Evolutionary conservation across 164 flowering plant species (phyloP).

Genomic region (Sedum album): DNA sequence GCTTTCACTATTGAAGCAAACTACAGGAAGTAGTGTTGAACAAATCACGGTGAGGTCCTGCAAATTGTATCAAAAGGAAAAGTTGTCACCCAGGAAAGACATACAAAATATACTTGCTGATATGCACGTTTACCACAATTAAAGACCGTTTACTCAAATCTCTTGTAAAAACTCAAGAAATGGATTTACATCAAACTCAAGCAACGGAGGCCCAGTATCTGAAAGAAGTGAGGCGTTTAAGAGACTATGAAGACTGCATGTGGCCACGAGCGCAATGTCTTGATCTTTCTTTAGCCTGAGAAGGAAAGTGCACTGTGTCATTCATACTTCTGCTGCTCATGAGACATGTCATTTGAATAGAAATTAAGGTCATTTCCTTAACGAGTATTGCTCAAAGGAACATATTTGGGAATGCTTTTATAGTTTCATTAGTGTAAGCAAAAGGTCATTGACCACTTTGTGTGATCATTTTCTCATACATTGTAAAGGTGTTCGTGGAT

Average conservation of each 20-base stretch:
- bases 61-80: slow-evolving; percentile 10
- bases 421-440: too few species aligned
- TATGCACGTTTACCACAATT: background rate
- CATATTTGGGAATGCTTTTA: background rate
- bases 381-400: background rate
- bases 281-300: slow-evolving; percentile 81
- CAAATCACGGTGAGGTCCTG: slow-evolving; percentile 76
- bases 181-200: slow-evolving; percentile 78
- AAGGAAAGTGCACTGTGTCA: background rate
- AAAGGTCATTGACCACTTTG: background rate
- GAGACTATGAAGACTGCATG: slow-evolving; percentile 64
- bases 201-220: slow-evolving; percentile 88
- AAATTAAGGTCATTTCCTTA: background rate
- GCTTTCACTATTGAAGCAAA: slow-evolving; percentile 48
- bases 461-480: background rate
- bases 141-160: background rate
- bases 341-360: background rate
- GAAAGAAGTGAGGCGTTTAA: slow-evolving; percentile 68
- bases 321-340: background rate
- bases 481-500: background rate
- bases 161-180: background rate
- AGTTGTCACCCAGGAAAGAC: background rate
- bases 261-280: slow-evolving; percentile 61
- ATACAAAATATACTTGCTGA: background rate
- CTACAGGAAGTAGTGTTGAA: slow-evolving; percentile 81